phyloP scores from a whole-genome alignment of 1,284 basidiomycete species.

The Mycena citricolor region DNA sequence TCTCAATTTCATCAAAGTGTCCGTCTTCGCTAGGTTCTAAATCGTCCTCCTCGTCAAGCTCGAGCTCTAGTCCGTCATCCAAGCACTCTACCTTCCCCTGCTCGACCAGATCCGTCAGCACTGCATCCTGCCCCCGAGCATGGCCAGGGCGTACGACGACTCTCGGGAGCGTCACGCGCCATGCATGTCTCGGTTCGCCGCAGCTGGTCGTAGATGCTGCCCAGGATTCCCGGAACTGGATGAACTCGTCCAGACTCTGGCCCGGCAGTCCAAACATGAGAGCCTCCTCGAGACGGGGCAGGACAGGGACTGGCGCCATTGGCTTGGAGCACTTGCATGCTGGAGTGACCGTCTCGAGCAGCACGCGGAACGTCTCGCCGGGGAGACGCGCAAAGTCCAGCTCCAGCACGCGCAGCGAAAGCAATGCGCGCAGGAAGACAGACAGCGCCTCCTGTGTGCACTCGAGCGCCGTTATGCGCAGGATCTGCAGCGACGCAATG shows the following conservation, averaged over 20 bases:
- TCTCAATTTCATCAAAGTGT: no score
- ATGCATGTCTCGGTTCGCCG: background rate
- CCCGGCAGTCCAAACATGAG: conserved; percentile 18
- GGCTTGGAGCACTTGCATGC: background rate
- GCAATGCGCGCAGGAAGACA: conserved; percentile 37
- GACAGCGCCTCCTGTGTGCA: conserved; percentile 41
- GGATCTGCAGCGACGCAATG: conserved; percentile 34
- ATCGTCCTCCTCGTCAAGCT: conserved; percentile 23
- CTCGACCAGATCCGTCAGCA: conserved; percentile 36
- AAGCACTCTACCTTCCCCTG: conserved; percentile 28
- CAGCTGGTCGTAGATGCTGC: background rate
- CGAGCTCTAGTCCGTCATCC: conserved; percentile 20
- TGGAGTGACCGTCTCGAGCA: conserved; percentile 10
- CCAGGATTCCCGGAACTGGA: conserved; percentile 13
- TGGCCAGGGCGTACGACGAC: conserved; percentile 35
- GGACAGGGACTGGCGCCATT: conserved; percentile 2
- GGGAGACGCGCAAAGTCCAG: conserved; percentile 44
- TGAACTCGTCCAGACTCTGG: conserved; percentile 5
- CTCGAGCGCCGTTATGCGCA: conserved; percentile 46
- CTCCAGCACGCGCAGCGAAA: conserved; percentile 41
- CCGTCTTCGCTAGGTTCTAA: no score
- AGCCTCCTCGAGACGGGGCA: conserved; percentile 19
- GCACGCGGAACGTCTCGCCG: conserved; percentile 27
- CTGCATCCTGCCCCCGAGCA: conserved; percentile 30
- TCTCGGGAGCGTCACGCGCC: conserved; percentile 16